Evolutionary conservation across 345 rosid genomes (phyloP).

Genomic region (Bruguiera gymnorhiza): DNA sequence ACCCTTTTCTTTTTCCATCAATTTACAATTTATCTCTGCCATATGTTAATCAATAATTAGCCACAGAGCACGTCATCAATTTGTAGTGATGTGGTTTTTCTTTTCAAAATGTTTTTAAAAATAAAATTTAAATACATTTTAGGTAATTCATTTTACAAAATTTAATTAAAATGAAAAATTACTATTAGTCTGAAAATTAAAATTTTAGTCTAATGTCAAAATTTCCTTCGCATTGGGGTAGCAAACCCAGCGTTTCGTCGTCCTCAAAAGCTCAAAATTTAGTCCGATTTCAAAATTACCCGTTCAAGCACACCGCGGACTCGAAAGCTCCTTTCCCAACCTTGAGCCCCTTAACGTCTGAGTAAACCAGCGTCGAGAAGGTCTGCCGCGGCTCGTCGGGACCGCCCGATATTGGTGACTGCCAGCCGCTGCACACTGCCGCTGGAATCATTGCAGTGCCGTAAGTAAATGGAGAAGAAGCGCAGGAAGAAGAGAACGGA

Average conservation of each 20-base stretch:
- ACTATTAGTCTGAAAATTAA: too few species aligned
- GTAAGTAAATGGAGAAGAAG: conserved; percentile 84
- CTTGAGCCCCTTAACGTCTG: conserved; percentile 1
- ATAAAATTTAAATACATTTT: too few species aligned
- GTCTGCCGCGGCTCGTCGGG: conserved; percentile 25
- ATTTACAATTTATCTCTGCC: too few species aligned
- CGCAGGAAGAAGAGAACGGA: conserved; percentile 80
- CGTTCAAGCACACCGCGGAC: background rate
- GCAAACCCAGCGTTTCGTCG: background rate
- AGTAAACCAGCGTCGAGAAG: background rate
- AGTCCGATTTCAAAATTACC: background rate
- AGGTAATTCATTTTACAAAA: too few species aligned
- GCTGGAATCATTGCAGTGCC: conserved; percentile 45
- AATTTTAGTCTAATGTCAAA: too few species aligned
- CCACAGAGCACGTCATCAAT: too few species aligned
- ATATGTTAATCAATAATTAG: too few species aligned
- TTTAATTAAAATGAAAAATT: too few species aligned
- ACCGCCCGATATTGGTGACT: conserved; percentile 19
- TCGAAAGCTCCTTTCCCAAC: background rate
- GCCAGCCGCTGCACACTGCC: conserved; percentile 16
- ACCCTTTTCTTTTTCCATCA: too few species aligned
- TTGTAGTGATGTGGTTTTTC: too few species aligned
- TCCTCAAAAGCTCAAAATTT: background rate
- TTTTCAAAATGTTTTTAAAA: too few species aligned
- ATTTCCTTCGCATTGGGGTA: conserved; percentile 2